Evolutionary conservation across 345 rosid species (phyloP).

Genomic region (Erysimum cheiranthoides): DNA sequence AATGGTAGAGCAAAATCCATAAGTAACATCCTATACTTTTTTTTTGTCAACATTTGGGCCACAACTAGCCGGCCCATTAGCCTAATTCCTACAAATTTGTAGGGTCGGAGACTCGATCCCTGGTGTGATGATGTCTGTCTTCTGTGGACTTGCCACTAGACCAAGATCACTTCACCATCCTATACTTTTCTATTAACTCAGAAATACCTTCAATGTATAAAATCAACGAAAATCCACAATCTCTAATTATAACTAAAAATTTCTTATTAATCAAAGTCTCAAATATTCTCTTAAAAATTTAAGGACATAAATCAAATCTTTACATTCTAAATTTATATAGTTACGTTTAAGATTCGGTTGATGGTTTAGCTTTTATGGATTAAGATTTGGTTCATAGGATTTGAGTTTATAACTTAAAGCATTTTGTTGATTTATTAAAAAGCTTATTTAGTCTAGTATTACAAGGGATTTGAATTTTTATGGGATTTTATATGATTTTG

Average conservation of each 20-base stretch:
- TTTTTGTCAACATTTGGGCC: too few relatives aligned
- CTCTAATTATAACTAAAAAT: not conserved
- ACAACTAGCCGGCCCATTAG: too few relatives aligned
- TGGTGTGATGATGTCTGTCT: too few relatives aligned
- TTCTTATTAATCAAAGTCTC: not conserved
- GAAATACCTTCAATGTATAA: not conserved
- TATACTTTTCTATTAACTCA: not conserved
- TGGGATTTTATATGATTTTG: too few relatives aligned
- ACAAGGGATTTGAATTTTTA: too few relatives aligned
- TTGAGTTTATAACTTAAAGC: too few relatives aligned
- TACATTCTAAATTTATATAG: not conserved
- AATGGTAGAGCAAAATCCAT: not conserved
- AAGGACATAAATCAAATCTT: not conserved
- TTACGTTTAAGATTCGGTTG: not conserved
- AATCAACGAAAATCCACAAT: not conserved
- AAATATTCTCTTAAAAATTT: not conserved
- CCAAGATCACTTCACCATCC: too few relatives aligned
- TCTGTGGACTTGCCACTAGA: too few relatives aligned
- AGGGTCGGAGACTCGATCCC: too few relatives aligned
- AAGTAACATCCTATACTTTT: not conserved
- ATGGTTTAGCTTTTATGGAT: not conserved
- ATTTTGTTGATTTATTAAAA: too few relatives aligned
- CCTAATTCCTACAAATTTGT: too few relatives aligned
- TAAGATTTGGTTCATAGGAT: not conserved
- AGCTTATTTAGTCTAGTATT: too few relatives aligned